phyloP scores from a whole-genome alignment of 768 basidiomycete species.

The Psilocybe cubensis region DNA sequence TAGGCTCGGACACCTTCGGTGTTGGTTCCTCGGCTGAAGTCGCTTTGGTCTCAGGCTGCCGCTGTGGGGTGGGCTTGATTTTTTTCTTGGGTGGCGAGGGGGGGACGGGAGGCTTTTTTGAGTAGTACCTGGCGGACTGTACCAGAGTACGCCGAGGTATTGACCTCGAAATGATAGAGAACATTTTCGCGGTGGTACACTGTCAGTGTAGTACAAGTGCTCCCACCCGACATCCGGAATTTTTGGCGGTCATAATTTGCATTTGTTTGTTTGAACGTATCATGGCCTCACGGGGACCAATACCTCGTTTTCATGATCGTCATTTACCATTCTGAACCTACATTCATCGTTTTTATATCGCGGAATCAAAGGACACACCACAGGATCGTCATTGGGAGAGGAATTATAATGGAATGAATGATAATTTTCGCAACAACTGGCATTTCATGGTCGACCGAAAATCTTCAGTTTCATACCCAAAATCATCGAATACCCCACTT shows the following conservation, averaged over 20 bases:
- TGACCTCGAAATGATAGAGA: slow-evolving; percentile 36
- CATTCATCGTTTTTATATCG: too few relatives aligned
- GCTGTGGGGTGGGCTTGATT: slow-evolving; percentile 22
- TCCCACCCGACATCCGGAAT: not conserved
- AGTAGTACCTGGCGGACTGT: slow-evolving; percentile 38
- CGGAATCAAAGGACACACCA: too few relatives aligned
- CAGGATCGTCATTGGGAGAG: too few relatives aligned
- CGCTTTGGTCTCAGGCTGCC: slow-evolving; percentile 23
- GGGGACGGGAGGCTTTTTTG: slow-evolving; percentile 26
- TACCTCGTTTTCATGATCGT: too few relatives aligned
- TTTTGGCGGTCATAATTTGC: not conserved
- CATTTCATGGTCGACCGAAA: too few relatives aligned
- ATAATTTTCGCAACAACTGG: too few relatives aligned
- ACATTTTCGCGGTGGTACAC: slow-evolving; percentile 21
- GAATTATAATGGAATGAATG: too few relatives aligned
- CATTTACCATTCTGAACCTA: too few relatives aligned
- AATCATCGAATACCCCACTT: too few relatives aligned
- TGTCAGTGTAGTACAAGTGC: too few relatives aligned
- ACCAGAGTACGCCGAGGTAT: slow-evolving; percentile 34
- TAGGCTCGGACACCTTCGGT: not conserved
- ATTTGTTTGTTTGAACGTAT: not conserved
- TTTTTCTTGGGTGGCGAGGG: slow-evolving; percentile 18
- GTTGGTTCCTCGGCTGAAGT: slow-evolving; percentile 19
- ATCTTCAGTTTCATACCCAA: too few relatives aligned
- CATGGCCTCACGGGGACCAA: too few relatives aligned